Evolutionary conservation across 176 grass and related monocot genomes (phyloP), one percentile per base, ranked within the genome.

Genomic region (Musa beccarii): DNA sequence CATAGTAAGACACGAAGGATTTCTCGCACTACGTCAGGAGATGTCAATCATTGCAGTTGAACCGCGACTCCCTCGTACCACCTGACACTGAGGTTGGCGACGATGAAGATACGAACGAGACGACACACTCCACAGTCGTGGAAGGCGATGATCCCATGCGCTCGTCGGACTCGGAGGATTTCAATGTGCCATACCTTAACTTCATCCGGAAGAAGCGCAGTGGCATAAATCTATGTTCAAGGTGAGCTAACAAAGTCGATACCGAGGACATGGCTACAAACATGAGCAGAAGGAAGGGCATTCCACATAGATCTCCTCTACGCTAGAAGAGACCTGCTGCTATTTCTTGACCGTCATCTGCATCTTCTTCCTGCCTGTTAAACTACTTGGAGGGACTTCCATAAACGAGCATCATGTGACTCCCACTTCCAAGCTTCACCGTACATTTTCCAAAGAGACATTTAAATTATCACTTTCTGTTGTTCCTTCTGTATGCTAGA

Each of bases 281-380:
- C 53, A 79, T 70, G 66, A 79, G 6, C 53, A 79, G 77, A 71
- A 70, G 77, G 77, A 79, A 79, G 66, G 77, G 77, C 9, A 71
- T 59, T 79, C 77, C 77, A 16, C 77, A 79, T n/a, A 79, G 77
- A 28, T 79, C 77, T 23, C 77, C 77, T 79, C 53, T 79, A 68
- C 59, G 65, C 51, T 79, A 68, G 63, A 53, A 55, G 8, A 54
- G 28, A 78, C 34, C 13, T 11, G 19, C 53, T 53, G 21, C 20
- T 78, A 66, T 19, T 76, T 52, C 34, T 29, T 54, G 20, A 74
- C 73, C 61, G 73, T 14, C 8, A 54, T 43, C 34, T n/a, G n/a
- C n/a, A 0, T 43, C 34, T 43, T 43, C 34, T 43, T 49, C 49
- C 21, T 53, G 10, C 17, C 21, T 55, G 14, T 13, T 69, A 73